Base-by-base conservation (phyloP, 2,329 filamentous ascomycete genomes). In the Fusarium brevicatenulatum region DNA sequence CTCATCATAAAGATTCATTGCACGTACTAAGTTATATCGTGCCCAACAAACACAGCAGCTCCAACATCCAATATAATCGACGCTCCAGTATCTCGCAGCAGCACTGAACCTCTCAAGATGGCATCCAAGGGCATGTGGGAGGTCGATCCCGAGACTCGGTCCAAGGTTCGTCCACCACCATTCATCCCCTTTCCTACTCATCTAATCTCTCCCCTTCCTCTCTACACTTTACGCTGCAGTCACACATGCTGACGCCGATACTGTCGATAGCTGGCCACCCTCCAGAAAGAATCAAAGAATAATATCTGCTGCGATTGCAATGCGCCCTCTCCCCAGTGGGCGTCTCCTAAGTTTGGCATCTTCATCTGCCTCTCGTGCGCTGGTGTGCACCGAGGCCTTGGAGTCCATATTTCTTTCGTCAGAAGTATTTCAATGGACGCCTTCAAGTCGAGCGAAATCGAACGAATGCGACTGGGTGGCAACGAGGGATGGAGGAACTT, bases 301-400 rank as follows among this genome's bases (percentile, higher is more conserved):
- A 94, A 93, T 81, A 85, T 90, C 78, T 99, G 96, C 86, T 95
- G 95, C 85, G 96, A 99, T 85, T 99, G 96, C 87, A 91, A 91
- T 81, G 95, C 96, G 49, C 95, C 96, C 28, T 97, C 94, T 78
- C 96, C 96, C 71, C 96, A 99, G 92, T 99, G 96, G 96, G 95
- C 96, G 76, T 88, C 95, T 42, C 96, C 96, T 73, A 99, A 99
- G 84, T 97, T 99, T 81, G 95, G 95, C 80, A 94, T 97, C 82
- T 99, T 99, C 86, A 98, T 99, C 88, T 99, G 96, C 84, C 91
- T 99, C 58, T 94, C 92, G 72, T 99, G 96, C 86, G 95, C 95
- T 39, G 96, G 96, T 77, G 93, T 96, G 59, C 96, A 99, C 85
- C 93, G 96, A 72, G 95, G 95, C 7, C 90, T 99, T 36, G 96